Conservation (phyloP, 768 basidiomycete genomes). For the Trametes cingulata region DNA sequence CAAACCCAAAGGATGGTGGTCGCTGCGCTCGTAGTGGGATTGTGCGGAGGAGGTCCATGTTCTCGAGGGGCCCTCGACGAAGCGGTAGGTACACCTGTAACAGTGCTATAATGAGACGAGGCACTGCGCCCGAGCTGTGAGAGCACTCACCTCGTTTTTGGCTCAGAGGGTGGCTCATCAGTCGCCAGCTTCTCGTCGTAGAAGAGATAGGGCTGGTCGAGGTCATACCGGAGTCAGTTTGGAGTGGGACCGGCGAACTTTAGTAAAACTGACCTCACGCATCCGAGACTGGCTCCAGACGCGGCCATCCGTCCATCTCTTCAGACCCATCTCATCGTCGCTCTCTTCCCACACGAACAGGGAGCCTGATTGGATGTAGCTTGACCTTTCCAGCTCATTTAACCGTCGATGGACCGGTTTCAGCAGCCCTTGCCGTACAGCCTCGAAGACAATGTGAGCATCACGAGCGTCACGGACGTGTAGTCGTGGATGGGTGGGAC, state of each 20-base stretch:
- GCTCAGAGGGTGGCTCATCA: slow-evolving; percentile 42
- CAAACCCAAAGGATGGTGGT: slow-evolving; percentile 54
- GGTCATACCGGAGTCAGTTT: slow-evolving; percentile 13
- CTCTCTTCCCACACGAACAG: slow-evolving; percentile 73
- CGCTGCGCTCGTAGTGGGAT: slow-evolving; percentile 58
- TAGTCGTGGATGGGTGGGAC: slow-evolving; percentile 62
- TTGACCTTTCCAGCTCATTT: slow-evolving; percentile 60
- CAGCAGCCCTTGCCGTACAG: slow-evolving; percentile 55
- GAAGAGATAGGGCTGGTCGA: slow-evolving; percentile 61
- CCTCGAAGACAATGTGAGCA: slow-evolving; percentile 66
- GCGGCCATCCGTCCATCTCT: slow-evolving; percentile 72
- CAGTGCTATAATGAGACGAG: slow-evolving; percentile 24
- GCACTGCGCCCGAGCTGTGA: slow-evolving; percentile 11
- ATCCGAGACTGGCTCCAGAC: slow-evolving; percentile 70
- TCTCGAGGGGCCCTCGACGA: slow-evolving; percentile 57
- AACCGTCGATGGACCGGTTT: slow-evolving; percentile 54
- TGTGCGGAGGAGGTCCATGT: slow-evolving; percentile 51
- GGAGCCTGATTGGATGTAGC: slow-evolving; percentile 57
- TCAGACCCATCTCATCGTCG: slow-evolving; percentile 64
- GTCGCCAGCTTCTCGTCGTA: slow-evolving; percentile 61
- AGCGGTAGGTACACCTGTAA: slow-evolving; percentile 42
- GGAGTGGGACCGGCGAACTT: background rate
- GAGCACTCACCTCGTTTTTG: slow-evolving; percentile 41
- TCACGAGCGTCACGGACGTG: slow-evolving; percentile 67
- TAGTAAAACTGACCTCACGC: slow-evolving; percentile 46